Percentiles rank a stretch among this genome's conserved stretches.
Evolutionary conservation across 495 filamentous ascomycete genomes (phyloP).

Genomic region (Letharia columbiana): DNA sequence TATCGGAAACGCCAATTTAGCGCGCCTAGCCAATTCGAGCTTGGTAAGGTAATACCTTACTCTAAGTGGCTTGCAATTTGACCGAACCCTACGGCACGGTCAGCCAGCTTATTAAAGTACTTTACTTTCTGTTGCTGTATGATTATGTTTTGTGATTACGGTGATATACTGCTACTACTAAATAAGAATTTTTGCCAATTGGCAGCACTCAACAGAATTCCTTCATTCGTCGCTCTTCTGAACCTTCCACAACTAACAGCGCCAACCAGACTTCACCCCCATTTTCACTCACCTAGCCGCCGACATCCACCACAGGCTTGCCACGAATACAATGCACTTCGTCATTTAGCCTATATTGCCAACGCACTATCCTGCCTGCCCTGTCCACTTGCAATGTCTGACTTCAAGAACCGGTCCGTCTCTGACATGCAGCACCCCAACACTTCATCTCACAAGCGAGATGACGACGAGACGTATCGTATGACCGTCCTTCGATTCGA

Average conservation of each 20-base stretch:
- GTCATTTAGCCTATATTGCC: conserved; percentile 6
- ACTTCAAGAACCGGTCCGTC: conserved; percentile 13
- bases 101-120: no score
- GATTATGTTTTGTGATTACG: no score
- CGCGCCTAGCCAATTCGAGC: no score
- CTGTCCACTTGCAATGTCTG: conserved; percentile 4
- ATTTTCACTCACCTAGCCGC: background rate
- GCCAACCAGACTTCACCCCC: background rate
- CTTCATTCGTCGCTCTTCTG: background rate
- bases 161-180: no score
- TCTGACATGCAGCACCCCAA: conserved; percentile 9
- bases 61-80: no score
- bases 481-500: conserved; percentile 25
- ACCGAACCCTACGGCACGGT: no score
- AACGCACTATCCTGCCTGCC: conserved; percentile 6
- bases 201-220: background rate
- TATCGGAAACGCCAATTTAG: background rate
- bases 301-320: background rate
- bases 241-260: background rate
- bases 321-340: conserved; percentile 11
- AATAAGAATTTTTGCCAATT: background rate
- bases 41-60: no score
- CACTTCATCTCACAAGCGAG: background rate
- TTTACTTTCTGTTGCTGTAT: no score
- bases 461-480: conserved; percentile 23